A percentile compares a stretch with the other conserved stretches of the same genome.
Evolutionary conservation across 1,139 yeast genomes (phyloP).

Genomic region (Nakaseomyces delphensis): DNA sequence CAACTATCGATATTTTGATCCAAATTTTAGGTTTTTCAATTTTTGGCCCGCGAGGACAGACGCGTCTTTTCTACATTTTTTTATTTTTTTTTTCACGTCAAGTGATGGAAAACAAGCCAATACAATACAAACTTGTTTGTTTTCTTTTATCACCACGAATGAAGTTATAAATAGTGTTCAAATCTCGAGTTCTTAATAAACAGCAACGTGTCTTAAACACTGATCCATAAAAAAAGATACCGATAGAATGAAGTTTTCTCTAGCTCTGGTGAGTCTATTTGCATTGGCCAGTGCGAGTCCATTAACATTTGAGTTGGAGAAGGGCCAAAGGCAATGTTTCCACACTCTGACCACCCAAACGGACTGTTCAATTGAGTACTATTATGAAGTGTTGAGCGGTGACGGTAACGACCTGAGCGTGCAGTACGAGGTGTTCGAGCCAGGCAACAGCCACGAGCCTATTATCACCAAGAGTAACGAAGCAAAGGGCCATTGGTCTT

Average conservation of each 20-base stretch:
- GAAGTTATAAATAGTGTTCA: too few relatives aligned
- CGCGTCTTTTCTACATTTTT: too few relatives aligned
- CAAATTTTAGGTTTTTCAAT: too few relatives aligned
- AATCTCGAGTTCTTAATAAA: neutral
- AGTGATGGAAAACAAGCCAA: too few relatives aligned
- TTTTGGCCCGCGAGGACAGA: too few relatives aligned
- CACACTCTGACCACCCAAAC: slow-evolving; percentile 63
- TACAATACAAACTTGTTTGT: too few relatives aligned
- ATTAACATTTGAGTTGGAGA: slow-evolving; percentile 67
- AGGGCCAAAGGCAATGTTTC: slow-evolving; percentile 70
- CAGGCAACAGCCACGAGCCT: slow-evolving; percentile 43
- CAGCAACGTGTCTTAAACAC: neutral
- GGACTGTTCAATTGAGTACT: slow-evolving; percentile 61
- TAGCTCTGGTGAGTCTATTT: neutral
- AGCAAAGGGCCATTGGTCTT: slow-evolving; percentile 79
- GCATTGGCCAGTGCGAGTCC: slow-evolving; percentile 32
- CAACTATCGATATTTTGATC: neutral
- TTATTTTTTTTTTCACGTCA: too few relatives aligned
- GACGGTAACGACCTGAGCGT: slow-evolving; percentile 65
- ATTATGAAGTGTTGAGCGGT: slow-evolving; percentile 89
- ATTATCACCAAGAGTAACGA: slow-evolving; percentile 54
- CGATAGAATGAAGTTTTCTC: neutral
- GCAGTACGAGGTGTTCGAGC: slow-evolving; percentile 66
- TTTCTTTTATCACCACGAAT: too few relatives aligned
- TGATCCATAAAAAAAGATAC: neutral